Conservation (phyloP, 2,329 filamentous ascomycete genomes). For the Xylaria sp. region DNA sequence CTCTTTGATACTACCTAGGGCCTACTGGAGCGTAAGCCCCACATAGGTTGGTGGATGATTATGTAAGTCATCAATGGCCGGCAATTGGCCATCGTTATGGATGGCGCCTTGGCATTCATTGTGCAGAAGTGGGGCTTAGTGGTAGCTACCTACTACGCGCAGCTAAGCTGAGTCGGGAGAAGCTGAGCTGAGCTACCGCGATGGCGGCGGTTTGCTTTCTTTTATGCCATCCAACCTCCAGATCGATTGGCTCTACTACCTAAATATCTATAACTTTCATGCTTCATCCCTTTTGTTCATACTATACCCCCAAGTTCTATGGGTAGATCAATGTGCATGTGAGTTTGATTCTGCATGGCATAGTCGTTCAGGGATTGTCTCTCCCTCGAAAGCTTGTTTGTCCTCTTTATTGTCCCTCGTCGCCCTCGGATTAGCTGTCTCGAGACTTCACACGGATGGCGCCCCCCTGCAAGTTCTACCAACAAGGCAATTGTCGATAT, state of each 20-base stretch:
- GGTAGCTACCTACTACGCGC: too few species aligned
- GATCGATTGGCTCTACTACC: neutral
- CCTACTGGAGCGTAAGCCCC: too few species aligned
- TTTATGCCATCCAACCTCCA: neutral
- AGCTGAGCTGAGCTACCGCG: too few species aligned
- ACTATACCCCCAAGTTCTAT: too few species aligned
- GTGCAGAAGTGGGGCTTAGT: neutral
- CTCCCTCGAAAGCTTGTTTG: neutral
- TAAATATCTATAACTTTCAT: neutral
- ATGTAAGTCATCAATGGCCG: too few species aligned
- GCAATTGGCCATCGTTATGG: too few species aligned
- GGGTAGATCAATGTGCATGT: neutral
- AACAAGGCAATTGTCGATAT: slow-evolving; percentile 68
- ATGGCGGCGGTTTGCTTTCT: neutral
- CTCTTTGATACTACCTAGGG: too few species aligned
- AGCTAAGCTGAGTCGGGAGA: too few species aligned
- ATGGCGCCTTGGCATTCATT: too few species aligned
- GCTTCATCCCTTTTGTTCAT: neutral
- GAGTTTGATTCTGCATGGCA: neutral
- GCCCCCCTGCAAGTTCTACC: slow-evolving; percentile 66
- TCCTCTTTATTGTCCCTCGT: neutral
- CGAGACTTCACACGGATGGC: slow-evolving; percentile 38
- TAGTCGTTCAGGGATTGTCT: neutral
- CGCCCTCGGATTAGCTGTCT: neutral
- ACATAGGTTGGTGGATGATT: too few species aligned